These are phyloP conservation scores for Gloeopeniophorella convolvens DNA, from an alignment of 768 basidiomycete species.

Conservation along the genomic window DNA sequence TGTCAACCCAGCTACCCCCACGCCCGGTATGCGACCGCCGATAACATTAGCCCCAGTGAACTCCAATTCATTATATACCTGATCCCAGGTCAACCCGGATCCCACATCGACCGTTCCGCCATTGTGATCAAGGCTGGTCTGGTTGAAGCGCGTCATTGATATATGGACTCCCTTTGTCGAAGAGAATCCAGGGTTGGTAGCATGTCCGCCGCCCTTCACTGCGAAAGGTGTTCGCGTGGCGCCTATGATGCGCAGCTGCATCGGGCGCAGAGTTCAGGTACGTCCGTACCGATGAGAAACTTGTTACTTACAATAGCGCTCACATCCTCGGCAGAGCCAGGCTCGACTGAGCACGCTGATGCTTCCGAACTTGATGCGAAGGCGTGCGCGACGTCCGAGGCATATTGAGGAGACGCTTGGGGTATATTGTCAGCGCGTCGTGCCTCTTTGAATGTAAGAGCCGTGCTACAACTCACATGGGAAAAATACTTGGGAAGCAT, in stretches of 20 bases:
- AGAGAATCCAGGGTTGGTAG: constrained; percentile 22
- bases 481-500: not conserved
- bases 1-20: constrained; percentile 23
- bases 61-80: constrained; percentile 19
- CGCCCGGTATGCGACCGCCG: constrained; percentile 20
- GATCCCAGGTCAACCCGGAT: constrained; percentile 24
- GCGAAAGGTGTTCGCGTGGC: constrained; percentile 2
- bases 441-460: too few relatives aligned
- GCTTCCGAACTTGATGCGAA: not conserved
- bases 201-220: constrained; percentile 25
- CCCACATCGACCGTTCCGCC: constrained; percentile 16
- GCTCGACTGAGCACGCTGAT: constrained; percentile 21
- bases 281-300: too few relatives aligned
- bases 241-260: constrained; percentile 8
- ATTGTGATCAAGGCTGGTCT: not conserved
- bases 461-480: not conserved
- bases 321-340: constrained; percentile 16
- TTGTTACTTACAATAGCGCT: constrained; percentile 18
- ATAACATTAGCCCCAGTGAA: constrained; percentile 18
- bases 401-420: constrained; percentile 10
- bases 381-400: constrained; percentile 6
- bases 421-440: not conserved
- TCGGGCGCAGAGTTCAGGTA: not conserved
- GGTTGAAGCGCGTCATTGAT: constrained; percentile 22
- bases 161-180: constrained; percentile 26